phyloP scores from a whole-genome alignment of 2,329 filamentous ascomycete species.

The Epichloe brachyelytri region DNA sequence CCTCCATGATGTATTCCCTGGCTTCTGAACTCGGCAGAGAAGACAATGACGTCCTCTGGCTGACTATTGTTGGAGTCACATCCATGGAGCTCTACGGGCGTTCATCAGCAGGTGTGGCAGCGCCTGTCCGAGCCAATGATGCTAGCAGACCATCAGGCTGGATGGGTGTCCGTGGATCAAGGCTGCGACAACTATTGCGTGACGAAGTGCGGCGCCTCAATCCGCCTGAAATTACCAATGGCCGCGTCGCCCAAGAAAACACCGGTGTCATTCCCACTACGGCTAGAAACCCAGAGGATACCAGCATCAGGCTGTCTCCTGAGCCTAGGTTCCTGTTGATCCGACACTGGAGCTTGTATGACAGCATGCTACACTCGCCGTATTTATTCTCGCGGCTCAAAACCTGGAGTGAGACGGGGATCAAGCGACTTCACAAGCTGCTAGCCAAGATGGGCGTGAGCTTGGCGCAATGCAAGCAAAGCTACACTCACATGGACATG shows the following conservation, averaged over 20 bases:
- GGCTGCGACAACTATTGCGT: constrained; percentile 71
- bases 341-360: constrained; percentile 92
- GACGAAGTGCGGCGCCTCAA: constrained; percentile 93
- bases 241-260: constrained; percentile 49
- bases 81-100: constrained; percentile 85
- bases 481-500: constrained; percentile 98
- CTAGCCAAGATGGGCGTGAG: constrained; percentile 97
- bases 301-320: constrained; percentile 79
- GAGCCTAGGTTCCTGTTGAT: constrained; percentile 89
- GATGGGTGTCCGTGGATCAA: constrained; percentile 70
- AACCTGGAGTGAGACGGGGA: constrained; percentile 84
- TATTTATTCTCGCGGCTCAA: constrained; percentile 86
- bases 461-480: constrained; percentile 84
- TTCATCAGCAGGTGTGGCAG: constrained; percentile 66
- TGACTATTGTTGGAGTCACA: constrained; percentile 88
- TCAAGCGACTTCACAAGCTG: constrained; percentile 83
- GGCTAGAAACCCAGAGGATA: constrained; percentile 79
- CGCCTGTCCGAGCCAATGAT: constrained; percentile 42
- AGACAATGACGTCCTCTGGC: constrained; percentile 92
- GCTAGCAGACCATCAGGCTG: constrained; percentile 52
- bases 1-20: constrained; percentile 85
- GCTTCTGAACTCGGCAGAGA: constrained; percentile 91
- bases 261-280: constrained; percentile 81
- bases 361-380: constrained; percentile 95
- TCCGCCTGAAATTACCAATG: constrained; percentile 55